These are phyloP conservation scores for Neurospora sp. DNA, from an alignment of 495 filamentous ascomycete species.

Conservation along the genomic window DNA sequence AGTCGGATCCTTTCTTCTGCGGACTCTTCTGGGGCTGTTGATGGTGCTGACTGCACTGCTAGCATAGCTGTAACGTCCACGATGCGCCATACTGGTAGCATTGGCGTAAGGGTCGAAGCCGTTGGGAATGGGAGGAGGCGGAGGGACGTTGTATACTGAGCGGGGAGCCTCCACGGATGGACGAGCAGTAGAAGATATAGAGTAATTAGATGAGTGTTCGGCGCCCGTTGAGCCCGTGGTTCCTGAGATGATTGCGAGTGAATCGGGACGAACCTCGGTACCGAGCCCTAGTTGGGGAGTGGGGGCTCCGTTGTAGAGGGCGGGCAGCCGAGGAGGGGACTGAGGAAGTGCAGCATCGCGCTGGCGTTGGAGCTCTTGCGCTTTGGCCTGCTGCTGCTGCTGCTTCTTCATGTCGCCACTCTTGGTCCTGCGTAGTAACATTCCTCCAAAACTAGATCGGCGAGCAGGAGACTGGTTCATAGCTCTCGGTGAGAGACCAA, in stretches of 20 bases:
- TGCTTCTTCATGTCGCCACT: constrained; percentile 71
- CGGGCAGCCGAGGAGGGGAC: constrained; percentile 70
- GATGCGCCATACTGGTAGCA: constrained; percentile 92
- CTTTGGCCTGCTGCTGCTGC: constrained; percentile 41
- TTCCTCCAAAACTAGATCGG: constrained; percentile 43
- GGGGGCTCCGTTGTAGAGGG: constrained; percentile 50
- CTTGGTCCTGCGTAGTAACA: constrained; percentile 72
- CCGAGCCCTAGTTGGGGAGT: constrained; percentile 54
- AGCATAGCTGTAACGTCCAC: constrained; percentile 93
- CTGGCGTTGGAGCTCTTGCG: constrained; percentile 59
- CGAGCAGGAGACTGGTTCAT: constrained; percentile 37
- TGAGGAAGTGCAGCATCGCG: constrained; percentile 58
- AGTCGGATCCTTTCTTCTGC: constrained; percentile 92
- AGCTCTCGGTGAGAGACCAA: constrained; percentile 7
- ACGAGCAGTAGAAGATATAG: constrained; percentile 24
- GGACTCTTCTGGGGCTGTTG: constrained; percentile 86
- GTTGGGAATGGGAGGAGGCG: constrained; percentile 46
- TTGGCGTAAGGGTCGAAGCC: constrained; percentile 65
- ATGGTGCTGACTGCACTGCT: constrained; percentile 85
- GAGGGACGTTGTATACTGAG: constrained; percentile 22
- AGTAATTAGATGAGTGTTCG: constrained; percentile 23
- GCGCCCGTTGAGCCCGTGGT: constrained; percentile 14
- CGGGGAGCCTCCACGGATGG: constrained; percentile 35
- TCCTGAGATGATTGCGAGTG: constrained; percentile 51
- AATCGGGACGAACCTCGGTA: constrained; percentile 58